phyloP scores from a whole-genome alignment of 768 basidiomycete genomes.

The Pleurotus tuber-regium region DNA sequence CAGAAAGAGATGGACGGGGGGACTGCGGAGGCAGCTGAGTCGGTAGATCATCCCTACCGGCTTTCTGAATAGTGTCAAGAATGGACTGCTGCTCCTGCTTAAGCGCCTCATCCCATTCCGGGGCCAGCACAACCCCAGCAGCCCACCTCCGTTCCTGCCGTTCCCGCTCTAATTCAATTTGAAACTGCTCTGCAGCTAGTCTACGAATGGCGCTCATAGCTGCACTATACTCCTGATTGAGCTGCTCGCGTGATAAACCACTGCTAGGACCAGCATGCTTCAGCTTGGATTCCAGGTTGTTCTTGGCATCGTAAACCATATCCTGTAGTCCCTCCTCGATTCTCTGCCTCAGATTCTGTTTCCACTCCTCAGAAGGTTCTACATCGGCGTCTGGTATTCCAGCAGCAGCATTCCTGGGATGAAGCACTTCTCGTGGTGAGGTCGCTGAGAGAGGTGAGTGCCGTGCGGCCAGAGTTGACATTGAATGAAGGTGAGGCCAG shows the following conservation, averaged over 20 bases:
- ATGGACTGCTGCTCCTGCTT: slow-evolving; percentile 40
- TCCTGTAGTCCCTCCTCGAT: slow-evolving; percentile 45
- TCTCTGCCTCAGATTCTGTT: slow-evolving; percentile 36
- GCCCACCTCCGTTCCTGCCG: slow-evolving; percentile 50
- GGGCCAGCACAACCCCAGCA: slow-evolving; percentile 29
- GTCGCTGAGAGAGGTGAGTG: neutral
- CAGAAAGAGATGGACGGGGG: neutral
- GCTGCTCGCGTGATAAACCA: slow-evolving; percentile 27
- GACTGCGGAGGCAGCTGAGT: slow-evolving; percentile 12
- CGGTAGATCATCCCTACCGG: slow-evolving; percentile 21
- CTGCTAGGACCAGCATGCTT: slow-evolving; percentile 36
- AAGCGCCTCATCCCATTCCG: slow-evolving; percentile 27
- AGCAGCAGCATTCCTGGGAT: slow-evolving; percentile 5
- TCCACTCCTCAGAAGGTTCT: slow-evolving; percentile 60
- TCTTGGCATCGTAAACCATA: slow-evolving; percentile 62
- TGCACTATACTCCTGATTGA: slow-evolving; percentile 35
- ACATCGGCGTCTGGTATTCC: slow-evolving; percentile 19
- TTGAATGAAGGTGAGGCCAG: slow-evolving; percentile 7
- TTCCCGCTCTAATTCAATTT: slow-evolving; percentile 42
- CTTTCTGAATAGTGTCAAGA: slow-evolving; percentile 44
- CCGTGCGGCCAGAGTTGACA: slow-evolving; percentile 11
- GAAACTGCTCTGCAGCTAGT: slow-evolving; percentile 46
- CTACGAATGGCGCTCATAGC: slow-evolving; percentile 42
- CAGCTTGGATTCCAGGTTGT: slow-evolving; percentile 51
- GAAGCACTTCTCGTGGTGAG: neutral